Evolutionary conservation across 1,284 basidiomycete genomes (phyloP), one percentile per base, ranked within the genome.

Genomic region (Cutaneotrichosporon spelunceum): DNA sequence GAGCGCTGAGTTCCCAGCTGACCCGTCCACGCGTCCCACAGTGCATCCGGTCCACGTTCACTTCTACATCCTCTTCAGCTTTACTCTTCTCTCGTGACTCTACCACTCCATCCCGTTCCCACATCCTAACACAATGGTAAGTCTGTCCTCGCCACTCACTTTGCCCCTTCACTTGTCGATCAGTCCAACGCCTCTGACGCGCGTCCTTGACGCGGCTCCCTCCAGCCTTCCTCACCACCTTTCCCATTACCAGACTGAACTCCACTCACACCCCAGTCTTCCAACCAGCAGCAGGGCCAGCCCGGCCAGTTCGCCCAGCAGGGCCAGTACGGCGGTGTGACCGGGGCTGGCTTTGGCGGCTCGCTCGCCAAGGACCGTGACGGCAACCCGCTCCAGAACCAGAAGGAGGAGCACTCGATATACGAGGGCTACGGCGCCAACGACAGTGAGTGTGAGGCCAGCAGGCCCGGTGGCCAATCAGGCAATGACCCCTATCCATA

Each of bases 321-420:
- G 30, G 56, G 60, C 33, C 50, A 49, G 55, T 61, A 57, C 50
- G 56, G 60, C 33, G 55, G 49, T n/a, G 60, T 57, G 39, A 53
- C 60, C n/a, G 56, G 60, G 50, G 39, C 24, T 27, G 60, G 60
- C 56, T 57, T 57, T 14, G 56, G 60, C 45, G 56, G 50, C 44
- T 19, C 42, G n/a, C 55, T 57, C 42, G 59, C 59, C 54, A 61
- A 61, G 59, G 59, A 61, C 48, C 36, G 53, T 24, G 53, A 61
- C 47, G 59, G 59, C 55, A 56, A 56, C 54, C 36, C 48, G 9
- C 27, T 56, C 24, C 55, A 61, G 56, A 6, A 7, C 29, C 24
- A 52, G 30, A 2, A 42, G 39, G 16, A 42, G 8, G 39, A 39
- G 36, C 36, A 11, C 30, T 33, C 30, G 8, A 7, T 11, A 11